Percentiles rank a stretch among this genome's conserved stretches.
These are phyloP conservation scores for Ramaria rubella DNA, from an alignment of 768 basidiomycete genomes.

Conservation along the genomic window DNA sequence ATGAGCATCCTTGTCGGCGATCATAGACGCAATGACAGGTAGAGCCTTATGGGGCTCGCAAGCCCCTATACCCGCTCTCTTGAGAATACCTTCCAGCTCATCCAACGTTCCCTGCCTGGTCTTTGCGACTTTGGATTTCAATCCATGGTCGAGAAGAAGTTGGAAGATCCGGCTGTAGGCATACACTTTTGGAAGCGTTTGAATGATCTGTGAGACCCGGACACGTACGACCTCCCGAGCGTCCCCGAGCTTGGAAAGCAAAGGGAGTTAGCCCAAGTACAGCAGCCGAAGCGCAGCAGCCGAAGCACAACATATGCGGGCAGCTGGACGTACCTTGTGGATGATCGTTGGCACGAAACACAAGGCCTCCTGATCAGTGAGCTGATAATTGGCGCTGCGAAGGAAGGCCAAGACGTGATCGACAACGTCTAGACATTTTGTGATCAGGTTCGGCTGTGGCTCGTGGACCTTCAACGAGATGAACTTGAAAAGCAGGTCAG, in stretches of 20 bases:
- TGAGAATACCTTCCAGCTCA: slow-evolving; percentile 70
- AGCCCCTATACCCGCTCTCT: slow-evolving; percentile 73
- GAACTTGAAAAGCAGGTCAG: slow-evolving; percentile 91
- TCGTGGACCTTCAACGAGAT: slow-evolving; percentile 84
- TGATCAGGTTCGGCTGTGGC: slow-evolving; percentile 81
- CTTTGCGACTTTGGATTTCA: slow-evolving; percentile 87
- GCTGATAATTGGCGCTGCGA: slow-evolving; percentile 62
- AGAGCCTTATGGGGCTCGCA: slow-evolving; percentile 81
- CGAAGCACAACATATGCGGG: not conserved
- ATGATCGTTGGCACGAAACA: slow-evolving; percentile 88
- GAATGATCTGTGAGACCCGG: slow-evolving; percentile 80
- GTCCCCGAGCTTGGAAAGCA: slow-evolving; percentile 78
- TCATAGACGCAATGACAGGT: slow-evolving; percentile 66
- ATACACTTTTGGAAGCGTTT: slow-evolving; percentile 81
- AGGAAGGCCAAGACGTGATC: slow-evolving; percentile 74
- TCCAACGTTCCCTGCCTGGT: slow-evolving; percentile 84
- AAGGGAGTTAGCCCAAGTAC: slow-evolving; percentile 9
- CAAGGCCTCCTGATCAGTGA: slow-evolving; percentile 80
- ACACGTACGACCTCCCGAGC: slow-evolving; percentile 73
- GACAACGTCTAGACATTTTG: slow-evolving; percentile 83
- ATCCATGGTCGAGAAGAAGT: slow-evolving; percentile 78
- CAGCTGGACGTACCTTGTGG: slow-evolving; percentile 55
- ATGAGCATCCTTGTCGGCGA: slow-evolving; percentile 83
- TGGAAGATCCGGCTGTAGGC: slow-evolving; percentile 91
- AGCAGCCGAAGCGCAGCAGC: not conserved